phyloP scores from a whole-genome alignment of 345 rosid genomes.

The Geranium rotundifolium region DNA sequence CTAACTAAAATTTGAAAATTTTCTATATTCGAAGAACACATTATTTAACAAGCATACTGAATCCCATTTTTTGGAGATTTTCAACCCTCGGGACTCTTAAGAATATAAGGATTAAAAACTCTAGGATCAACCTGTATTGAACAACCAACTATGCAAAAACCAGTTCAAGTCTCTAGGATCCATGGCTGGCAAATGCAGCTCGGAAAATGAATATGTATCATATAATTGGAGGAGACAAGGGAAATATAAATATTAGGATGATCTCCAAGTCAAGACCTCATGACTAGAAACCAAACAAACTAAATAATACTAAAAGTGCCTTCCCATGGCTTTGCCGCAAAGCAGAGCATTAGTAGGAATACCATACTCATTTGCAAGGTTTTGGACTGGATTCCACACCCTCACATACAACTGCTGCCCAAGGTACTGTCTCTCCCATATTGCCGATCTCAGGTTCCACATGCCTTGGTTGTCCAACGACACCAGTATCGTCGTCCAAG shows the following conservation, averaged over 20 bases:
- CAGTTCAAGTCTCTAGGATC: no score
- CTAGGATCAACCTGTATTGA: no score
- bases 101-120: no score
- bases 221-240: not conserved
- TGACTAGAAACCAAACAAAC: not conserved
- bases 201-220: not conserved
- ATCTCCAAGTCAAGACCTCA: not conserved
- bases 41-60: no score
- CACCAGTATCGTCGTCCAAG: constrained; percentile 71
- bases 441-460: constrained; percentile 95
- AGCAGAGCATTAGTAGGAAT: constrained; percentile 66
- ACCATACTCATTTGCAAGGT: constrained; percentile 56
- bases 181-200: not conserved
- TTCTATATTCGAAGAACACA: no score
- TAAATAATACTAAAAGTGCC: constrained; percentile 20
- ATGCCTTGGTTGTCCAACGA: constrained; percentile 89
- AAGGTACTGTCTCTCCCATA: constrained; percentile 77
- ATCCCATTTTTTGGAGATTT: no score
- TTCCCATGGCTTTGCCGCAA: constrained; percentile 73
- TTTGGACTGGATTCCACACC: constrained; percentile 52
- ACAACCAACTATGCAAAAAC: no score
- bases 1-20: no score
- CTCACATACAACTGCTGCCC: constrained; percentile 84
- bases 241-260: not conserved
- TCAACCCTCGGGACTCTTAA: no score